phyloP scores from a whole-genome alignment of 495 filamentous ascomycete species.

The Neurospora intermedia region DNA sequence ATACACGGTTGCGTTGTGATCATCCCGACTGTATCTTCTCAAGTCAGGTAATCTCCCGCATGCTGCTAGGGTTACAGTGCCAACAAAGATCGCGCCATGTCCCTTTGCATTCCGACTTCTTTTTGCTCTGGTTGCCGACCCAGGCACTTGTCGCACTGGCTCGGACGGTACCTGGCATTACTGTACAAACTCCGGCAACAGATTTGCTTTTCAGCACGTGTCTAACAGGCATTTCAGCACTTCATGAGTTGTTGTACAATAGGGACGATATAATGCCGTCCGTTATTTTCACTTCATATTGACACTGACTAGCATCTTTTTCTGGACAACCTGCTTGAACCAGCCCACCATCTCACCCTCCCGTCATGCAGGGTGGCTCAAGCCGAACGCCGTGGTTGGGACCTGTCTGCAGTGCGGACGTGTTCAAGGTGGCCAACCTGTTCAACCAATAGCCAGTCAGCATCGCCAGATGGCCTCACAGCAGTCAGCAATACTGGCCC shows the following conservation, averaged over 20 bases:
- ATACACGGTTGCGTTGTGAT: background rate
- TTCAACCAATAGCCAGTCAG: background rate
- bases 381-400: conserved; percentile 5
- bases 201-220: background rate
- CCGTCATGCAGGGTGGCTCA: conserved; percentile 11
- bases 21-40: background rate
- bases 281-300: background rate
- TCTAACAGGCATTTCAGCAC: background rate
- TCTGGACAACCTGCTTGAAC: conserved; percentile 1
- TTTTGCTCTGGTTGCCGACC: background rate
- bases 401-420: background rate
- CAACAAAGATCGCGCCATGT: background rate
- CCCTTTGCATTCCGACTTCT: background rate
- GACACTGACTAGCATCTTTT: background rate
- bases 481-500: background rate
- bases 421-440: background rate
- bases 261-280: background rate
- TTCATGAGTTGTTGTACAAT: background rate
- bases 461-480: background rate
- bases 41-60: background rate
- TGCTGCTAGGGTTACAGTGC: background rate
- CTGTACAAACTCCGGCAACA: no score
- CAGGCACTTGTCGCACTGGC: background rate
- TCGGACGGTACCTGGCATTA: background rate
- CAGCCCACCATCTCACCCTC: conserved; percentile 1